These are phyloP conservation scores for Ustilago bromivora DNA, from an alignment of 1,284 basidiomycete species.

Conservation along the genomic window DNA sequence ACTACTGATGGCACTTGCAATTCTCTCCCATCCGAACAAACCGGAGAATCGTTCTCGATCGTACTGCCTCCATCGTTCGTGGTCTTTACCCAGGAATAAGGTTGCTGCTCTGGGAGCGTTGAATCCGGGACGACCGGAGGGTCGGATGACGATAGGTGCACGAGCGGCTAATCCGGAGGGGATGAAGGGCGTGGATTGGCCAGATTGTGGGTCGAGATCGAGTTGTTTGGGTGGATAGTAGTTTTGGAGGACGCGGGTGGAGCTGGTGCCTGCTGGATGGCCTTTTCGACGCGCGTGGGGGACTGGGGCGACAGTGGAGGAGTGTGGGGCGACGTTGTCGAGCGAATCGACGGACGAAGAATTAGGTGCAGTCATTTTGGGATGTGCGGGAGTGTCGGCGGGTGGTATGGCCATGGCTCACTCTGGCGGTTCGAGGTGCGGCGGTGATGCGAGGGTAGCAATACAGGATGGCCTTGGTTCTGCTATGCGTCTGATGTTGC, in stretches of 20 bases:
- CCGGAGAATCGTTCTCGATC: slow-evolving; percentile 52
- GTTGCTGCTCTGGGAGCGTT: slow-evolving; percentile 56
- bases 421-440: neutral
- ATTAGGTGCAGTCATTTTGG: slow-evolving; percentile 11
- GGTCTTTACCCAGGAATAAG: slow-evolving; percentile 65
- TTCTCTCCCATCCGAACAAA: slow-evolving; percentile 40
- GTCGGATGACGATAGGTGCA: slow-evolving; percentile 44
- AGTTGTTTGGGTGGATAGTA: slow-evolving; percentile 42
- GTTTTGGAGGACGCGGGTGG: slow-evolving; percentile 32
- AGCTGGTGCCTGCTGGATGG: slow-evolving; percentile 7
- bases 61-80: slow-evolving; percentile 64
- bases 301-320: slow-evolving; percentile 15
- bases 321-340: slow-evolving; percentile 18
- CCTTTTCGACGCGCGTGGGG: slow-evolving; percentile 13
- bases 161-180: slow-evolving; percentile 26
- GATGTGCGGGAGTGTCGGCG: neutral
- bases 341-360: neutral
- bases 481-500: too few species aligned
- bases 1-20: slow-evolving; percentile 51
- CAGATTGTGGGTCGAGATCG: slow-evolving; percentile 17
- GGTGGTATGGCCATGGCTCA: slow-evolving; percentile 31
- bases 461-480: too few species aligned
- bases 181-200: slow-evolving; percentile 5
- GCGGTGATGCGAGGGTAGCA: neutral
- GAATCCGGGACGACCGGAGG: slow-evolving; percentile 47